These are phyloP conservation scores for Saccharomyces hybrid DNA, from an alignment of 1,139 yeast genomes.

Conservation along the genomic window DNA sequence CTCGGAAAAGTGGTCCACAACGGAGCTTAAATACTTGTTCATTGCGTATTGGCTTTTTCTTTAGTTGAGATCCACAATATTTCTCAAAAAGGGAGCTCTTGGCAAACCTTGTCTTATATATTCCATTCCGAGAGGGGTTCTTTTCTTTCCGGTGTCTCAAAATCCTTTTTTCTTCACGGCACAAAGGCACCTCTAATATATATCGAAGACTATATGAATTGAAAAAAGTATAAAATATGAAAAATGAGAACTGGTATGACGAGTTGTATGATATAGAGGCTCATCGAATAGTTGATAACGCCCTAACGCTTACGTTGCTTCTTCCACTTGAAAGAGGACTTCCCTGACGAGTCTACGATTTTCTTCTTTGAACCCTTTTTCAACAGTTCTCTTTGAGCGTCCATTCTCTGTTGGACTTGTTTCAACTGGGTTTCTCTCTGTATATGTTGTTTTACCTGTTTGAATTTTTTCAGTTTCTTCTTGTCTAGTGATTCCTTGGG, in stretches of 20 bases:
- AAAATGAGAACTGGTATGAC: neutral
- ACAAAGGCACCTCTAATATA: neutral
- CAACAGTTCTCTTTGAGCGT: conserved; percentile 76
- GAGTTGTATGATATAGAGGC: neutral
- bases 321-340: conserved; percentile 75
- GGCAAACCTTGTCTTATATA: conserved; percentile 1
- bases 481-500: conserved; percentile 41
- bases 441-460: conserved; percentile 49
- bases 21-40: neutral
- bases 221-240: neutral
- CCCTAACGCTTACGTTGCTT: conserved; percentile 60
- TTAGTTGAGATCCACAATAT: neutral
- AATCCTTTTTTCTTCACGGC: neutral
- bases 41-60: neutral
- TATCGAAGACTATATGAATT: conserved; percentile 1
- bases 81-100: neutral
- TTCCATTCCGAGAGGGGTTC: neutral
- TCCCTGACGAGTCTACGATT: conserved; percentile 55
- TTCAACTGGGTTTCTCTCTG: conserved; percentile 61
- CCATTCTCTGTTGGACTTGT: conserved; percentile 66
- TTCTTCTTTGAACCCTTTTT: conserved; percentile 84
- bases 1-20: neutral
- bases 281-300: neutral
- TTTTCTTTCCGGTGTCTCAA: neutral
- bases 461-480: conserved; percentile 53